Conservation (phyloP, 2,329 filamentous ascomycete species). For the Phialocephala subalpina region DNA sequence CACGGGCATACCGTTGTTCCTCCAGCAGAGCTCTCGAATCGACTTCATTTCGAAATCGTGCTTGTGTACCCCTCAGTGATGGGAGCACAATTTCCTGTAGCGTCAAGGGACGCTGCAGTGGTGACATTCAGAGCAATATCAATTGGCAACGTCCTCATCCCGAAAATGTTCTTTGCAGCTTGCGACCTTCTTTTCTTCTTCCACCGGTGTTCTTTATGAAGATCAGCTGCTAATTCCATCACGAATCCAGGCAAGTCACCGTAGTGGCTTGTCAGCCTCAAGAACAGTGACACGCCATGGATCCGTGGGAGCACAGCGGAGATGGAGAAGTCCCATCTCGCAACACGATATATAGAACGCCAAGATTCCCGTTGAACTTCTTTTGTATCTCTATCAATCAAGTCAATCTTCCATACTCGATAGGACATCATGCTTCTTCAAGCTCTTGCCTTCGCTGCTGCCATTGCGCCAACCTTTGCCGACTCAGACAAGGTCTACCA, state of each 20-base stretch:
- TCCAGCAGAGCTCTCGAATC: background rate
- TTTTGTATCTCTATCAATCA: background rate
- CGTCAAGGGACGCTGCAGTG: constrained; percentile 11
- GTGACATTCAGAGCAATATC: constrained; percentile 4
- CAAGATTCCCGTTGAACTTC: background rate
- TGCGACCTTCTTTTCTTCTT: constrained; percentile 3
- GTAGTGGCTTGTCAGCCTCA: constrained; percentile 1
- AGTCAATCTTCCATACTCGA: background rate
- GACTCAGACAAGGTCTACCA: constrained; percentile 33
- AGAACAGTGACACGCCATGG: background rate
- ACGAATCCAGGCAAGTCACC: background rate
- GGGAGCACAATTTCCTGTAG: background rate
- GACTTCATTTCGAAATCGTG: background rate
- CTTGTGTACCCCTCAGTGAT: background rate
- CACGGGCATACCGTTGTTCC: constrained; percentile 1
- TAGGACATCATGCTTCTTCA: constrained; percentile 22
- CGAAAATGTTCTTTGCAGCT: background rate
- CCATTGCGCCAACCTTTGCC: constrained; percentile 9
- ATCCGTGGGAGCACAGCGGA: background rate
- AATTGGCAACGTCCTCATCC: constrained; percentile 5
- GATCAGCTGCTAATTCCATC: constrained; percentile 9
- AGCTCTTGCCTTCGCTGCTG: constrained; percentile 21
- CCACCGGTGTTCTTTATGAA: background rate
- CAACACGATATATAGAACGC: background rate
- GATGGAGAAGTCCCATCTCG: background rate